A percentile compares a stretch with the other conserved stretches of the same genome.
Conservation (phyloP, 352 stramenopile genomes). For the Plasmopara viticola region DNA sequence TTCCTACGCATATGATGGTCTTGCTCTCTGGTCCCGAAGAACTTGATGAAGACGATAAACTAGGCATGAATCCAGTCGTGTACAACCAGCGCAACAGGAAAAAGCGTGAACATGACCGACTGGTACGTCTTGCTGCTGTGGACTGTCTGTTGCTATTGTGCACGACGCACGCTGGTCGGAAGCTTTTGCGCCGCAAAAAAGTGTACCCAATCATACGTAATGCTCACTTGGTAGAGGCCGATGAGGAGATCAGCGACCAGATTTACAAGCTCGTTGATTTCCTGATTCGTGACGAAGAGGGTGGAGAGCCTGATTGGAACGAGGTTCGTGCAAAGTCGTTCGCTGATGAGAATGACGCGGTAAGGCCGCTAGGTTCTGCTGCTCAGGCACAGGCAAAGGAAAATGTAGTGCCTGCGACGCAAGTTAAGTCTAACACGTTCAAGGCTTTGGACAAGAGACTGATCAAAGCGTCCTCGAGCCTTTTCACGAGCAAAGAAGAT, state of each 20-base stretch:
- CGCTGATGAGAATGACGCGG: constrained; percentile 23
- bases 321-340: constrained; percentile 65
- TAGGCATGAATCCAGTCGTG: constrained; percentile 72
- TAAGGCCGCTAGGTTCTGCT: too few species aligned
- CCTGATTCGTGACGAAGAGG: constrained; percentile 82
- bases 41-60: constrained; percentile 72
- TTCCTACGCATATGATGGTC: constrained; percentile 74
- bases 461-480: constrained; percentile 24
- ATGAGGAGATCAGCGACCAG: constrained; percentile 80
- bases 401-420: constrained; percentile 6
- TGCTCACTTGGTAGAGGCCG: constrained; percentile 68
- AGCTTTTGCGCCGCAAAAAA: constrained; percentile 76
- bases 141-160: constrained; percentile 73
- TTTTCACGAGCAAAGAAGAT: constrained; percentile 37
- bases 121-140: constrained; percentile 63
- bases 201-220: constrained; percentile 83
- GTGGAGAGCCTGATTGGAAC: constrained; percentile 80
- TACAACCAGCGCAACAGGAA: constrained; percentile 77
- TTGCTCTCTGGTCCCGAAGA: constrained; percentile 67
- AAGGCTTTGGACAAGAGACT: constrained; percentile 12
- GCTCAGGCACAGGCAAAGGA: too few species aligned
- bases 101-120: constrained; percentile 70
- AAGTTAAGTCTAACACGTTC: constrained; percentile 11
- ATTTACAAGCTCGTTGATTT: constrained; percentile 89
- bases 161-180: constrained; percentile 72